Conservation (phyloP, 1,284 basidiomycete species). For the Schizophyllum commune region DNA sequence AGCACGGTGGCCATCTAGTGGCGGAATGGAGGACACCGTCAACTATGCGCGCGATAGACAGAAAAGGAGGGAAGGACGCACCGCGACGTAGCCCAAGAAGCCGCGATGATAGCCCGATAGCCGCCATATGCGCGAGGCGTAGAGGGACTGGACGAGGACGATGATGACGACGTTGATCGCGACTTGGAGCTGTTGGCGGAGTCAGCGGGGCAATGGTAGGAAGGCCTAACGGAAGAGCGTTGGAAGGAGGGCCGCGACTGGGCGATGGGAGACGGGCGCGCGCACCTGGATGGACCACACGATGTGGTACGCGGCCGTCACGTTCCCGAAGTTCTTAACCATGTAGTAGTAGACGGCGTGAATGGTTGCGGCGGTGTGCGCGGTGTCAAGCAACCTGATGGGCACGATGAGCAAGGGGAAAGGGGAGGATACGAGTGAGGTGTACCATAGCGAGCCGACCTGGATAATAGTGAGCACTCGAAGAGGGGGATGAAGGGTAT, state of each 20-base stretch:
- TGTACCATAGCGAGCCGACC: slow-evolving; percentile 7
- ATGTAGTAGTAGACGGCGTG: slow-evolving; percentile 19
- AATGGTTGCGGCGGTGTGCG: slow-evolving; percentile 17
- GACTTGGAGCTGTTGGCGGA: background rate
- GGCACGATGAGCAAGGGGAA: background rate
- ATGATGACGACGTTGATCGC: slow-evolving; percentile 7
- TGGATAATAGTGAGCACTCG: background rate
- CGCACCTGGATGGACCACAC: slow-evolving; percentile 15
- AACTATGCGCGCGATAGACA: background rate
- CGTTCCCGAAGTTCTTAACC: slow-evolving; percentile 18
- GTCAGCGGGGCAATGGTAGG: too few species aligned
- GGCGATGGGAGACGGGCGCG: too few species aligned
- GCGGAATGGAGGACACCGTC: background rate
- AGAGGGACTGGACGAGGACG: slow-evolving; percentile 12
- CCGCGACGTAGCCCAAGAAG: slow-evolving; percentile 10
- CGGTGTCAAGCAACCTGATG: slow-evolving; percentile 17
- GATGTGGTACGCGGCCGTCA: slow-evolving; percentile 13
- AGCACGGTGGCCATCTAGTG: slow-evolving; percentile 6
- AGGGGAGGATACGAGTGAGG: background rate
- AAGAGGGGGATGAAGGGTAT: background rate
- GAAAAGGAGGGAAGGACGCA: background rate
- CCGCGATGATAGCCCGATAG: slow-evolving; percentile 12
- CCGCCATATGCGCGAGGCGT: slow-evolving; percentile 1
- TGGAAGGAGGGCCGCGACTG: too few species aligned
- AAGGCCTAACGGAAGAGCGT: too few species aligned